Conservation (phyloP, 306 rosid species). For the Cucurbita ficifolia region DNA sequence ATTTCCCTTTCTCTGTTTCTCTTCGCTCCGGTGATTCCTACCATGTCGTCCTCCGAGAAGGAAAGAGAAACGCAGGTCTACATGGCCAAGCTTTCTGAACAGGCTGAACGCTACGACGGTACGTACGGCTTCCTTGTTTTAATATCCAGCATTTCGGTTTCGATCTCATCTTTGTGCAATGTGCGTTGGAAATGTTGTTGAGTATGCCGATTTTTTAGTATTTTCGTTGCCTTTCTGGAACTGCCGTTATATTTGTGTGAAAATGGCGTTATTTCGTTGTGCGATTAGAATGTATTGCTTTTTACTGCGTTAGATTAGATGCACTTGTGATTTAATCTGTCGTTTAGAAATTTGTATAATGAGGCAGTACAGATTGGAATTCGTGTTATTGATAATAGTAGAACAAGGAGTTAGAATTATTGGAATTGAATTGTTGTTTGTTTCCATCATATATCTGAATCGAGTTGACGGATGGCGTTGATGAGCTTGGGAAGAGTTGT, state of each 20-base stretch:
- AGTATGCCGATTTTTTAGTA: neutral
- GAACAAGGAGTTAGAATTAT: neutral
- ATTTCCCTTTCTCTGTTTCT: conserved; percentile 15
- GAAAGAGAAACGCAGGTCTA: conserved; percentile 93
- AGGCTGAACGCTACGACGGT: conserved; percentile 96
- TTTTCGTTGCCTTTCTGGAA: neutral
- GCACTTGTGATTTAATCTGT: neutral
- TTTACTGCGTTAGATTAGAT: neutral
- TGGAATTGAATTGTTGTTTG: neutral
- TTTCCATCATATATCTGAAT: neutral
- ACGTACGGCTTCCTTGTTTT: neutral
- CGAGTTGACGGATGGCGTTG: neutral
- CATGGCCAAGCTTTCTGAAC: conserved; percentile 90
- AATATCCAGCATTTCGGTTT: neutral
- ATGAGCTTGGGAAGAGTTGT: neutral
- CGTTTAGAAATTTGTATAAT: neutral
- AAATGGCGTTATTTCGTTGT: neutral
- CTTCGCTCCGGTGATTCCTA: conserved; percentile 24
- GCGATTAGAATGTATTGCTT: neutral
- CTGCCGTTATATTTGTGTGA: neutral
- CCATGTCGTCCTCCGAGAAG: conserved; percentile 58
- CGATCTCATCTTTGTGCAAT: neutral
- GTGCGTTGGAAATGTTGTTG: neutral
- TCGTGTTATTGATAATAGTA: neutral
- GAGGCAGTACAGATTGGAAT: neutral